These are phyloP conservation scores for Austroboletus rostrupii DNA, from an alignment of 1,284 basidiomycete genomes.

Conservation along the genomic window DNA sequence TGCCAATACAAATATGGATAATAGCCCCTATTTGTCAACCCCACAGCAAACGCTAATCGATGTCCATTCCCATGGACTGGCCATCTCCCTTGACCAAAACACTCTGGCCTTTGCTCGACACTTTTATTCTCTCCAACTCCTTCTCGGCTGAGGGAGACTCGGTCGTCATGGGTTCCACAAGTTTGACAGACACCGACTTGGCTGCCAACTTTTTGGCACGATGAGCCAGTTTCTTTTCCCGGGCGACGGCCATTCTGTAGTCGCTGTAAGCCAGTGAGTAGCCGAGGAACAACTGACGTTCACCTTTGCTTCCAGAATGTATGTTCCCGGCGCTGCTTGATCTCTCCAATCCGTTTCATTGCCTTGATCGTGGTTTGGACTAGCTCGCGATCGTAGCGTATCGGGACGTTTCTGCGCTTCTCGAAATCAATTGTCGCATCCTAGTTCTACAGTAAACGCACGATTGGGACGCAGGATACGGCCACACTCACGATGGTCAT, in stretches of 20 bases:
- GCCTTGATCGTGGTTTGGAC: slow-evolving; percentile 94
- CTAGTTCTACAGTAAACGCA: slow-evolving; percentile 38
- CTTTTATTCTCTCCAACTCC: slow-evolving; percentile 77
- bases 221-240: slow-evolving; percentile 68
- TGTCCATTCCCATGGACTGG: slow-evolving; percentile 77
- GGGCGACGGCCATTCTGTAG: slow-evolving; percentile 73
- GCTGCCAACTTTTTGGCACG: slow-evolving; percentile 61
- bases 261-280: slow-evolving; percentile 2
- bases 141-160: slow-evolving; percentile 44
- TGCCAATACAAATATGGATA: slow-evolving; percentile 19
- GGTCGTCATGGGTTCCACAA: slow-evolving; percentile 64
- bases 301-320: slow-evolving; percentile 97
- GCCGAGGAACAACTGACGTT: slow-evolving; percentile 19
- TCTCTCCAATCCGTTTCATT: slow-evolving; percentile 94
- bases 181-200: slow-evolving; percentile 59
- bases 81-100: slow-evolving; percentile 76
- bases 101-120: slow-evolving; percentile 62
- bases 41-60: slow-evolving; percentile 46
- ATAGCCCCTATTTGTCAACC: slow-evolving; percentile 16
- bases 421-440: slow-evolving; percentile 99
- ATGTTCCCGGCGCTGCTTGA: slow-evolving; percentile 86
- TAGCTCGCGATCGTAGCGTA: slow-evolving; percentile 95
- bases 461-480: neutral
- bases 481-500: slow-evolving; percentile 86
- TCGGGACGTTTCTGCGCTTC: slow-evolving; percentile 96